Evolutionary conservation across 176 grass and related monocot genomes (phyloP), one percentile per base, ranked within the genome.

Genomic region (Aechmea fasciata): DNA sequence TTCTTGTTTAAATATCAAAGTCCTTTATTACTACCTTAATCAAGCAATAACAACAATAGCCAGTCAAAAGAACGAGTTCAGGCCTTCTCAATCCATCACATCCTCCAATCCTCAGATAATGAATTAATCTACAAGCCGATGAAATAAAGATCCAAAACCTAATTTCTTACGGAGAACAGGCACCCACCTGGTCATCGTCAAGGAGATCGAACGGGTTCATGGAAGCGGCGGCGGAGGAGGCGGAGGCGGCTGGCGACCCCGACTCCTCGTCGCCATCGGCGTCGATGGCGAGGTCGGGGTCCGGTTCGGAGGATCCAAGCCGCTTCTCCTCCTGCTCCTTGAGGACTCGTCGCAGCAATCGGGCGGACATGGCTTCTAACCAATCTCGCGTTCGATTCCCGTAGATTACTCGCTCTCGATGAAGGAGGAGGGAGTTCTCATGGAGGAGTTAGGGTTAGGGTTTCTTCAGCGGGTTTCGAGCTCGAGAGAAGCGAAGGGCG

Each of bases 171-270:
- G 15, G 41, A 71, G 48, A 48, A 70, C 26, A 48, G 25, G 22
- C 13, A 19, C 59, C 11, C 2, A 91, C 88, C 84, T 91, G 64
- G 13, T 82, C 81, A 24, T 76, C 84, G 55, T 82, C 86, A 49
- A 96, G 88, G 71, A 96, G 89, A 82, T 96, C 86, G 72, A 96
- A 96, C 61, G 79, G 83, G 53, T 96, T 96, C 79, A 69, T 72
- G 59, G 79, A 75, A 13, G 76, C 65, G 50, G 72, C 72, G 72
- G 48, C 25, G 59, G 52, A 64, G 71, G 15, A 33, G 29, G 29
- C 5, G 33, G 72, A 80, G 72, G 55, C 49, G 10, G 22, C 17
- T 19, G 77, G 63, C 15, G 75, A 78, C 49, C 82, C 76, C 1
- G 74, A 69, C 49, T 77, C 80, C 24, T 78, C 85, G 13, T 59